Evolutionary conservation across 1,284 basidiomycete genomes (phyloP).

Genomic region (Stygiomarasmius scandens): DNA sequence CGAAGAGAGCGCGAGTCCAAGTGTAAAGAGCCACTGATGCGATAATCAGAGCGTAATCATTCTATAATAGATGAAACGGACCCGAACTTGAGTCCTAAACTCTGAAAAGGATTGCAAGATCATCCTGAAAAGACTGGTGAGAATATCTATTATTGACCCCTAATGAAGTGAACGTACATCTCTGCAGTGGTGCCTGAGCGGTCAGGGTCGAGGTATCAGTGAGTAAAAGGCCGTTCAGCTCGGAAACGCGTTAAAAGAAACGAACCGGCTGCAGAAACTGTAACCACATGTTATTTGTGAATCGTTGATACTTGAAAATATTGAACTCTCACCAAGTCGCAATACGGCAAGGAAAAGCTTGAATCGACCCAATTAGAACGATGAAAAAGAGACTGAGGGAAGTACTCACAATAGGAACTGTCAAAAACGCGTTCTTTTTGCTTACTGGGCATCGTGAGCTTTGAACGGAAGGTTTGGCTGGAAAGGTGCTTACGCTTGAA

Average conservation of each 20-base stretch:
- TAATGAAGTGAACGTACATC: conserved; percentile 12
- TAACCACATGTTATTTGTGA: not conserved
- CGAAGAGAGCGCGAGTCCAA: conserved; percentile 50
- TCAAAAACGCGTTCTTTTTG: conserved; percentile 6
- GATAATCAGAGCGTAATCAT: too few species aligned
- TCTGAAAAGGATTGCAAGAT: conserved; percentile 6
- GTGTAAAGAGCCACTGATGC: conserved; percentile 51
- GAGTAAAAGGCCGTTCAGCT: too few species aligned
- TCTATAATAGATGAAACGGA: too few species aligned
- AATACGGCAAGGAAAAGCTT: conserved; percentile 4
- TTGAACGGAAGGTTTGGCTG: not conserved
- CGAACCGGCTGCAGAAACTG: conserved; percentile 10
- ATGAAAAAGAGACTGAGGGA: not conserved
- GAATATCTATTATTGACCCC: not conserved
- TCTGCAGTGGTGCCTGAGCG: conserved; percentile 11
- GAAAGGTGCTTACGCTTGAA: not conserved
- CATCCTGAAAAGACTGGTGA: not conserved
- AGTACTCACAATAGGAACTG: conserved; percentile 36
- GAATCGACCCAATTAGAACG: not conserved
- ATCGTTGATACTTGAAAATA: too few species aligned
- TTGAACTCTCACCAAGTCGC: conserved; percentile 6
- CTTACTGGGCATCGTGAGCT: conserved; percentile 4
- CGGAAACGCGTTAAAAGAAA: not conserved
- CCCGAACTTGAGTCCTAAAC: conserved; percentile 1
- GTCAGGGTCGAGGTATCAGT: not conserved